Evolutionary conservation across 495 filamentous ascomycete genomes (phyloP).

Genomic region (Penicillium mononematosum): DNA sequence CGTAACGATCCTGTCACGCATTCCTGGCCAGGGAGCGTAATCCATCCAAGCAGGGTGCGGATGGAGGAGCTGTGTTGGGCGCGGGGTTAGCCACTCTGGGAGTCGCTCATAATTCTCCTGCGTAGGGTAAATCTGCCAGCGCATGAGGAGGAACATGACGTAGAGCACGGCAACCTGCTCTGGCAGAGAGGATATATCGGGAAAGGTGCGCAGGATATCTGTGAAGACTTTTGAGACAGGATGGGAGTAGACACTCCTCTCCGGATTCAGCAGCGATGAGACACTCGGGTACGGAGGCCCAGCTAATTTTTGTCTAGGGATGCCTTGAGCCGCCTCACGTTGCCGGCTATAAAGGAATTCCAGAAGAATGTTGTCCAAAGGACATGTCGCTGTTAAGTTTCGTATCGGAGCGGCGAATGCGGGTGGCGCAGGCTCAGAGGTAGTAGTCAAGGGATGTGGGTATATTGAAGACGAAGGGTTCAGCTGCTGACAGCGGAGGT

Average conservation of each 20-base stretch:
- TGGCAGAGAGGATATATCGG: constrained; percentile 63
- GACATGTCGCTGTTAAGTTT: constrained; percentile 63
- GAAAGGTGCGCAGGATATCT: constrained; percentile 74
- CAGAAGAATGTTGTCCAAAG: constrained; percentile 71
- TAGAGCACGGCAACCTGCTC: constrained; percentile 79
- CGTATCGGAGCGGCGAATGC: constrained; percentile 52
- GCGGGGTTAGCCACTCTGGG: constrained; percentile 64
- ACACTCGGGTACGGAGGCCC: constrained; percentile 76
- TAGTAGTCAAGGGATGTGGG: constrained; percentile 24
- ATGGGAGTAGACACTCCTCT: constrained; percentile 58
- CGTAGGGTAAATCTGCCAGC: constrained; percentile 76
- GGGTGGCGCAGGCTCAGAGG: constrained; percentile 26
- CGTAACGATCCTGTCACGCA: constrained; percentile 62
- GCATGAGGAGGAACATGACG: constrained; percentile 79
- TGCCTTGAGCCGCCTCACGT: constrained; percentile 60
- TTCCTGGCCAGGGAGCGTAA: constrained; percentile 69
- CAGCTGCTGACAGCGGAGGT: constrained; percentile 23
- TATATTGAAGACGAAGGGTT: constrained; percentile 29
- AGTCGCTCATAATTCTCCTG: constrained; percentile 70
- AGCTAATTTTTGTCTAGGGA: constrained; percentile 57
- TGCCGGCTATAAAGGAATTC: constrained; percentile 72
- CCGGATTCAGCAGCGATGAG: constrained; percentile 68
- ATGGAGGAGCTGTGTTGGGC: constrained; percentile 56
- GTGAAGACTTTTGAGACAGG: constrained; percentile 79
- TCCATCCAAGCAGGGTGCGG: constrained; percentile 78